Percentiles rank a stretch among this genome's conserved stretches.
phyloP scores from a whole-genome alignment of 2,329 filamentous ascomycete species.

The Lasiodiplodia hormozganensis region DNA sequence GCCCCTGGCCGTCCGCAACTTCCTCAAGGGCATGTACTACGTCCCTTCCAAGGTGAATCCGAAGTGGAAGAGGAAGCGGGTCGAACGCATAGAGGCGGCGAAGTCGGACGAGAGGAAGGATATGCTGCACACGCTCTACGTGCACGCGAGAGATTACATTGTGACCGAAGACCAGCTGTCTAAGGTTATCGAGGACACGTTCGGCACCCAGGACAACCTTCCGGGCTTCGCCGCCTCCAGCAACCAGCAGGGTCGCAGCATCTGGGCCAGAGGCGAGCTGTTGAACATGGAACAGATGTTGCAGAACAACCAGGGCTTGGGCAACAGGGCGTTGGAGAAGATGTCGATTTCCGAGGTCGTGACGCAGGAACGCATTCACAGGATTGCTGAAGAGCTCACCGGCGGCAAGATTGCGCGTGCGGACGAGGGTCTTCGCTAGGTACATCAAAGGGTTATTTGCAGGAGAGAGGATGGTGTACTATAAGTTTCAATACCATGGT shows the following conservation, averaged over 20 bases:
- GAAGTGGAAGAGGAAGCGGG: slow-evolving; percentile 30
- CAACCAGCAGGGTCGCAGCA: slow-evolving; percentile 39
- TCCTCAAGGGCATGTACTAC: slow-evolving; percentile 39
- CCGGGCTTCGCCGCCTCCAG: slow-evolving; percentile 47
- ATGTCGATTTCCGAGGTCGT: slow-evolving; percentile 51
- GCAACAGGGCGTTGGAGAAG: slow-evolving; percentile 35
- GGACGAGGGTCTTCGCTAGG: not conserved
- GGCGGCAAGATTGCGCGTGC: slow-evolving; percentile 58
- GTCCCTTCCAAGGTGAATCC: not conserved
- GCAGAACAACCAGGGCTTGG: slow-evolving; percentile 44
- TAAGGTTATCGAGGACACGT: slow-evolving; percentile 75
- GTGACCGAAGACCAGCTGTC: slow-evolving; percentile 79
- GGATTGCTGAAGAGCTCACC: slow-evolving; percentile 71
- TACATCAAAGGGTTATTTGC: not conserved
- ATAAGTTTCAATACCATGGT: not conserved
- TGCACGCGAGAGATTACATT: slow-evolving; percentile 87
- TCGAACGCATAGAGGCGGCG: slow-evolving; percentile 52
- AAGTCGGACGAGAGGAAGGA: slow-evolving; percentile 70
- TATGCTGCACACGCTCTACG: slow-evolving; percentile 85
- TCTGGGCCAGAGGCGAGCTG: slow-evolving; percentile 42
- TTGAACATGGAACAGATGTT: slow-evolving; percentile 44
- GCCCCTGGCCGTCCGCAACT: slow-evolving; percentile 36
- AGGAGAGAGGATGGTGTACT: not conserved
- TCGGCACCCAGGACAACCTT: slow-evolving; percentile 64
- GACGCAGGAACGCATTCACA: slow-evolving; percentile 63